Percentiles rank a stretch among this genome's conserved stretches.
phyloP scores from a whole-genome alignment of 1,139 yeast species.

The Williopsis jadinii region DNA sequence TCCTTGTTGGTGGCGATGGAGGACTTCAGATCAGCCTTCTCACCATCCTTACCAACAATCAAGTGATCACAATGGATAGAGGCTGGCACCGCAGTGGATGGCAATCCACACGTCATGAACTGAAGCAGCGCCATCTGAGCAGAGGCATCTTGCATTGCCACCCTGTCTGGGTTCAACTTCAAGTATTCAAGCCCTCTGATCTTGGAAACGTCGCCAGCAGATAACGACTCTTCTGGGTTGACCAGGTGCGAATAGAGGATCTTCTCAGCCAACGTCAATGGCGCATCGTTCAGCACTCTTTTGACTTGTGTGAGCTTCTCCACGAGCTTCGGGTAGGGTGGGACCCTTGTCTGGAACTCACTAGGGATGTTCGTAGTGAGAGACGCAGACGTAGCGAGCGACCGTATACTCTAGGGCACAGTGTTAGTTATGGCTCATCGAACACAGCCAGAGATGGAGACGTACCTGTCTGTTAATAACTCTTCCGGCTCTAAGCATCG shows the following conservation, averaged over 20 bases:
- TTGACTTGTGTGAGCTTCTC: slow-evolving; percentile 58
- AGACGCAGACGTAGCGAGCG: slow-evolving; percentile 1
- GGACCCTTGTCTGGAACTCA: slow-evolving; percentile 63
- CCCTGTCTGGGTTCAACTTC: slow-evolving; percentile 93
- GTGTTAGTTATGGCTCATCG: too few relatives aligned
- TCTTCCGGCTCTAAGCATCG: slow-evolving; percentile 1
- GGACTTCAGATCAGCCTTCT: slow-evolving; percentile 61
- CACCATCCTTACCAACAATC: slow-evolving; percentile 94
- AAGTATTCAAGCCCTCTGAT: slow-evolving; percentile 82
- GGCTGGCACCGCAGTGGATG: slow-evolving; percentile 82
- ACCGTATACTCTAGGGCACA: slow-evolving; percentile 1
- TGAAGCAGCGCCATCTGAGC: slow-evolving; percentile 97
- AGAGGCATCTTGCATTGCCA: slow-evolving; percentile 98
- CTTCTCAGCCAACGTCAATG: slow-evolving; percentile 89
- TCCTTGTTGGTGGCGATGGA: slow-evolving; percentile 85
- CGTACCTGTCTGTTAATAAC: not conserved
- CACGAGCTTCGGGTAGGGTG: slow-evolving; percentile 78
- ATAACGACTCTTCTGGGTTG: slow-evolving; percentile 73
- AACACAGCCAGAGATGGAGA: not conserved
- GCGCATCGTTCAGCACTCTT: slow-evolving; percentile 56
- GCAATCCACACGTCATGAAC: slow-evolving; percentile 93
- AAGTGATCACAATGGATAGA: slow-evolving; percentile 97
- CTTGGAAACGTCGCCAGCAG: slow-evolving; percentile 40
- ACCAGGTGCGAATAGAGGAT: slow-evolving; percentile 86
- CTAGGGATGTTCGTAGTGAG: slow-evolving; percentile 38